Evolutionary conservation across 495 filamentous ascomycete genomes (phyloP).

Genomic region (Lepraria neglecta): DNA sequence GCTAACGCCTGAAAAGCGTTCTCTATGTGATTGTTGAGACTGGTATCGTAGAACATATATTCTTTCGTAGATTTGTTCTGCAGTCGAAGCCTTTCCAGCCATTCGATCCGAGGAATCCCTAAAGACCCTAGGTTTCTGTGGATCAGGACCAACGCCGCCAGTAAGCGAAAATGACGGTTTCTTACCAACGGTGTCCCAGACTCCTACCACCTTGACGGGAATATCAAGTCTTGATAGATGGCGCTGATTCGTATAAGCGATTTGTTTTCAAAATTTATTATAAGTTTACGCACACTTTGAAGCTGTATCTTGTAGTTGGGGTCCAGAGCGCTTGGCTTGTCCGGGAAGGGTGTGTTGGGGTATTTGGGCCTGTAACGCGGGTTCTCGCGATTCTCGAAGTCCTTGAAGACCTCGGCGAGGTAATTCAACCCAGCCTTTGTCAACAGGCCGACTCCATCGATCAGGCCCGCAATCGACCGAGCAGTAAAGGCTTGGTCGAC

Average conservation of each 20-base stretch:
- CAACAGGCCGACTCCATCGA: constrained; percentile 46
- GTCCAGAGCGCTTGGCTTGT: constrained; percentile 42
- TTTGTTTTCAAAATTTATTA: background rate
- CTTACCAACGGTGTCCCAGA: constrained; percentile 56
- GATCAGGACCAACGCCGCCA: background rate
- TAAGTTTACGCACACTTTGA: constrained; percentile 5
- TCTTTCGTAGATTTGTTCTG: constrained; percentile 26
- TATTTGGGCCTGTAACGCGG: constrained; percentile 38
- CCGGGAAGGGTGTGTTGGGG: constrained; percentile 50
- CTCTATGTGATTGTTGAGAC: constrained; percentile 39
- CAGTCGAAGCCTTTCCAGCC: constrained; percentile 24
- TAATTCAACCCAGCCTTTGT: constrained; percentile 38
- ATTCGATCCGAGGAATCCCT: constrained; percentile 30
- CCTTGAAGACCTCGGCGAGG: constrained; percentile 43
- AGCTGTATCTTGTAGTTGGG: constrained; percentile 25
- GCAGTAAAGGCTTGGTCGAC: constrained; percentile 42
- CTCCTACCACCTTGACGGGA: constrained; percentile 47
- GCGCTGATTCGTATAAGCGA: background rate
- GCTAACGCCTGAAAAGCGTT: constrained; percentile 57
- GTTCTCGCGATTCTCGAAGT: constrained; percentile 38
- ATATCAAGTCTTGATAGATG: constrained; percentile 25
- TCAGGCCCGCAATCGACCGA: constrained; percentile 49
- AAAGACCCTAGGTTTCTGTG: constrained; percentile 19
- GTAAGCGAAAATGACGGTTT: background rate
- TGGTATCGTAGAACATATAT: constrained; percentile 32